phyloP scores from a whole-genome alignment of 2,329 filamentous ascomycete genomes.

The Aspergillus sp. region DNA sequence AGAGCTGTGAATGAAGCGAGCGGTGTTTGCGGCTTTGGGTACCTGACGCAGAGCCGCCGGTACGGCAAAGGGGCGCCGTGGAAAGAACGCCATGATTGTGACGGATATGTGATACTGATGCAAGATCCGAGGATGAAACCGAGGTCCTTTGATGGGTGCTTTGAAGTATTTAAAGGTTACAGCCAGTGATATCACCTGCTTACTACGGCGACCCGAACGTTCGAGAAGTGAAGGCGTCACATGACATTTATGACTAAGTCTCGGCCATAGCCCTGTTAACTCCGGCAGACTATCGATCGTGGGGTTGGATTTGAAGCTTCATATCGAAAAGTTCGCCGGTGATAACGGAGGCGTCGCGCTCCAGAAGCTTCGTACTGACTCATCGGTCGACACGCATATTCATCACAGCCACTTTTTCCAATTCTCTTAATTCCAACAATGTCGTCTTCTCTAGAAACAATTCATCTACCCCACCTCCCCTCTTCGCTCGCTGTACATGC shows the following conservation, averaged over 20 bases:
- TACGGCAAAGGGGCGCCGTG: conserved; percentile 65
- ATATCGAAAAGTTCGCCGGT: not conserved
- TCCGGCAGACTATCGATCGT: conserved; percentile 11
- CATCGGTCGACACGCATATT: not conserved
- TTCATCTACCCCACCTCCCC: conserved; percentile 75
- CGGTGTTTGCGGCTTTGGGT: conserved; percentile 48
- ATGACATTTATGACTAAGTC: conserved; percentile 16
- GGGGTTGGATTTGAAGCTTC: conserved; percentile 7
- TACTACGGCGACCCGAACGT: conserved; percentile 33
- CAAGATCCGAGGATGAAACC: conserved; percentile 3
- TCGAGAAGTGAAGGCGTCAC: conserved; percentile 35
- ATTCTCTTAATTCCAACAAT: not conserved
- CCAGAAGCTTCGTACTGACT: not conserved
- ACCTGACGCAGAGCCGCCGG: conserved; percentile 59
- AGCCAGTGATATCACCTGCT: conserved; percentile 29
- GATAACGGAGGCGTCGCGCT: not conserved
- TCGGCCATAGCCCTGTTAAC: conserved; percentile 11
- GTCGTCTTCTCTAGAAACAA: conserved; percentile 55
- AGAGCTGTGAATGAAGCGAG: conserved; percentile 62
- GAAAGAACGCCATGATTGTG: conserved; percentile 61
- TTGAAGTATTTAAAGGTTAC: conserved; percentile 21
- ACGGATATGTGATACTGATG: conserved; percentile 13
- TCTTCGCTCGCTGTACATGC: conserved; percentile 66
- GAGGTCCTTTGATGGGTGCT: conserved; percentile 12
- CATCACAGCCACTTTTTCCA: not conserved